Evolutionary conservation across 2,329 filamentous ascomycete genomes (phyloP).

Genomic region (Aspergillus phoenicis): DNA sequence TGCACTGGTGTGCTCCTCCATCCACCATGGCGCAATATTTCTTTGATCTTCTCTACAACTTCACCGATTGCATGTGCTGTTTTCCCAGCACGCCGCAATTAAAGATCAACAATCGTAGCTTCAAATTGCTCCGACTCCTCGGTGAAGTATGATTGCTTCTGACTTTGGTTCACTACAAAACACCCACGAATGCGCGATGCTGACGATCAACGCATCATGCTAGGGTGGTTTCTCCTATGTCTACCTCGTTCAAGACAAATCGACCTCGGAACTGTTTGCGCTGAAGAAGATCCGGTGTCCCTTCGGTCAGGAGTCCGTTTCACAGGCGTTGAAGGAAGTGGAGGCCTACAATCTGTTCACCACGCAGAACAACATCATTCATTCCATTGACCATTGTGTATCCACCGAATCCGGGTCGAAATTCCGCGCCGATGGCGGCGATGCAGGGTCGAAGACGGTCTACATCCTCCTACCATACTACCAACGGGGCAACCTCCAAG

Average conservation of each 20-base stretch:
- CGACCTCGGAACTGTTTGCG: constrained; percentile 80
- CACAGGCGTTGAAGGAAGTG: constrained; percentile 93
- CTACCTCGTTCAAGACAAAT: constrained; percentile 93
- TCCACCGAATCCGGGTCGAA: constrained; percentile 67
- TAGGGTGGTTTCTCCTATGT: constrained; percentile 98
- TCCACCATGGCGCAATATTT: constrained; percentile 75
- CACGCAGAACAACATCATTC: constrained; percentile 82
- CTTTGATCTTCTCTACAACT: constrained; percentile 84
- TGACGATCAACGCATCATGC: constrained; percentile 9
- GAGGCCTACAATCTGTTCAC: constrained; percentile 93
- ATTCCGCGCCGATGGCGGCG: constrained; percentile 58
- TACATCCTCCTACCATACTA: constrained; percentile 98
- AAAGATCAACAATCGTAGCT: constrained; percentile 91
- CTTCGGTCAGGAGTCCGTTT: constrained; percentile 93
- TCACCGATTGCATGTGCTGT: constrained; percentile 94
- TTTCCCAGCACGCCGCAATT: constrained; percentile 92
- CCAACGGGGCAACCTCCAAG: constrained; percentile 89
- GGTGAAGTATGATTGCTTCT: constrained; percentile 69
- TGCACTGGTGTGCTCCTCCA: neutral
- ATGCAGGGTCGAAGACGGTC: constrained; percentile 79
- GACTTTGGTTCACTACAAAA: neutral
- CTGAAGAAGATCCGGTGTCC: constrained; percentile 99
- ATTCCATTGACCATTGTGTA: constrained; percentile 79
- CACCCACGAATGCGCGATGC: constrained; percentile 8
- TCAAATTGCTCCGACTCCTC: constrained; percentile 91